Evolutionary conservation across 169 alveolate genomes (phyloP), one percentile per base, ranked within the genome.

Genomic region (Plasmodium knowlesi): DNA sequence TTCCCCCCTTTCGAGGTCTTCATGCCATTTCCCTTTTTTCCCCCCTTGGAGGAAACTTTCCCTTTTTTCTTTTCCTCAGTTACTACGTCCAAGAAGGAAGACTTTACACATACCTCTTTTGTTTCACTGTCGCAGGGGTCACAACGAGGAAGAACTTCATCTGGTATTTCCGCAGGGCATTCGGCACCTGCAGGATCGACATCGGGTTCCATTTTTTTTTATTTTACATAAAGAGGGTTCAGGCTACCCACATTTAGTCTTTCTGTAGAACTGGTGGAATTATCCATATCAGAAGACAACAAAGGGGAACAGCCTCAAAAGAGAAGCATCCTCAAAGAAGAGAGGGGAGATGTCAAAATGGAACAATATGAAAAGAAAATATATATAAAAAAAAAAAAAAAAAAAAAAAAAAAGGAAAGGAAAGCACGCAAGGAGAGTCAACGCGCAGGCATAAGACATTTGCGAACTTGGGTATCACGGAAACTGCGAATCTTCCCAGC

Each of bases 31-130:
- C 54, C 54, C 54, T 43, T 61, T 79, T 79, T 79, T 22, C 54
- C 34, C 84, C 37, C 57, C 34, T 80, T 30, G 76, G 28, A 67
- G 37, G n/a, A n/a, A n/a, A n/a, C 46, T 80, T 80, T 80, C 19
- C 74, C 37, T 28, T 34, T 19, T 67, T 19, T 25, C 50, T n/a
- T 80, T n/a, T 46, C 25, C 19, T 16, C 73, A 39, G 19, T 80
- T 39, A 2, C 41, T 5, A n/a, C 30, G 8, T 80, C 71, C 39
- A 10, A 1, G 57, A 10, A 12, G 22, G 41, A 9, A 8, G 37
- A 6, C 4, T 22, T 67, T 25, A 8, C 41, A 19, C 37, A 0
- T 19, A 2, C 37, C 14, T 6, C 37, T 25, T 28, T 25, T 19
- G 30, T 25, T 67, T 67, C 76, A 67, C 37, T 25, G 37, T 28